A percentile compares a stretch with the other conserved stretches of the same genome.
These are phyloP conservation scores for thale cress (Arabidopsis thaliana) DNA, from an alignment of 345 rosid species.

Conservation along the genomic window TAIR10.1 NC_003070.9:568001-568500, in stretches of 20 bases:
- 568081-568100: background rate
- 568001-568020: background rate
- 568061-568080: background rate
- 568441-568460: background rate
- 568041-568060: background rate
- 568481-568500: background rate
- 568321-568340: background rate
- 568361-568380: background rate
- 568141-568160: background rate
- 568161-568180: background rate
- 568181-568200: conserved; percentile 1
- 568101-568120: background rate
- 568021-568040: background rate
- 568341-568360: background rate
- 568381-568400: background rate
- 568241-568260: background rate
- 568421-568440: background rate
- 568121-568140: conserved; percentile 2
- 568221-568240: background rate
- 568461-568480: background rate
- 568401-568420: background rate
- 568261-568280: background rate
- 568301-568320: background rate
- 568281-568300: background rate
- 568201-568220: conserved; percentile 10